These are phyloP conservation scores for Neurospora sp. DNA, from an alignment of 495 filamentous ascomycete species.

Conservation along the genomic window DNA sequence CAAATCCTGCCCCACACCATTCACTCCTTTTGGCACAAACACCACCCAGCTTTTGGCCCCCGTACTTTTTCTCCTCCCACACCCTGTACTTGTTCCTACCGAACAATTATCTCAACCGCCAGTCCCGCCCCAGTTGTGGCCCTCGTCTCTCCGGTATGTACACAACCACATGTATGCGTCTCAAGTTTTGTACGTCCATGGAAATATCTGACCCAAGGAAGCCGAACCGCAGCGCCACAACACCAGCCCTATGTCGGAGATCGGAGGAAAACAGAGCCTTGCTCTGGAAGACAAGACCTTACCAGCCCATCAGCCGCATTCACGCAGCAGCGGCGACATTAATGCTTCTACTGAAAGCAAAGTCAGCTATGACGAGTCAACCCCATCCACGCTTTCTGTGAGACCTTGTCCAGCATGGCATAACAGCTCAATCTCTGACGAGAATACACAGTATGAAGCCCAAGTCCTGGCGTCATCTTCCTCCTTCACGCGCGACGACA, in stretches of 20 bases:
- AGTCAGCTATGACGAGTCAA: background rate
- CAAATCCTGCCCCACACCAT: background rate
- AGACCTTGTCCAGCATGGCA: background rate
- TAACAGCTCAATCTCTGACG: background rate
- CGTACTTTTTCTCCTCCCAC: background rate
- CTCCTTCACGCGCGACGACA: background rate
- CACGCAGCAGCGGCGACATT: background rate
- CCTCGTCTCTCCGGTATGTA: background rate
- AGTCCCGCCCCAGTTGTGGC: too few relatives aligned
- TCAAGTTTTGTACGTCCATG: background rate
- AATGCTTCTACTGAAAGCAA: background rate
- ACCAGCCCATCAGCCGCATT: background rate
- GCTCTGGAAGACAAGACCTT: background rate
- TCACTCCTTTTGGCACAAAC: background rate
- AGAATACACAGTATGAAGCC: background rate
- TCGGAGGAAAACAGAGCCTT: background rate
- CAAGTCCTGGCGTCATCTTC: background rate
- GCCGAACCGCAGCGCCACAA: background rate
- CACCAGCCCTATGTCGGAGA: background rate
- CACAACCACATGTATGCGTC: background rate
- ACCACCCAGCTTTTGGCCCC: background rate
- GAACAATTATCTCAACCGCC: too few relatives aligned
- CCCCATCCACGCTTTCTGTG: background rate
- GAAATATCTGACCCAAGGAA: background rate
- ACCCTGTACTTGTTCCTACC: too few relatives aligned